Evolutionary conservation across 208 protist species (phyloP).

Genomic region (Acanthamoeba sp.): DNA sequence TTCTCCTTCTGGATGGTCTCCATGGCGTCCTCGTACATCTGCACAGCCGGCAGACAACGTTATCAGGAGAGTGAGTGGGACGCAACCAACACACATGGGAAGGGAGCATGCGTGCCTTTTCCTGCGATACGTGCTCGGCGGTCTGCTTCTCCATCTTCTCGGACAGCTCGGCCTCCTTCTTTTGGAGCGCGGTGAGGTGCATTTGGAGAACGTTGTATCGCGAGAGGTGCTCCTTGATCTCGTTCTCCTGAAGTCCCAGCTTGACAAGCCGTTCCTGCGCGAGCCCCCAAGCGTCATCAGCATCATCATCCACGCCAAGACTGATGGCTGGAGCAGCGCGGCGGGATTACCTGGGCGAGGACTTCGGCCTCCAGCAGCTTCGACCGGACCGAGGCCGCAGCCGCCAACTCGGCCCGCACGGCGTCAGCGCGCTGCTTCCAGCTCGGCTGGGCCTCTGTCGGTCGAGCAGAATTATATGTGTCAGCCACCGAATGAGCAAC

Average conservation of each 20-base stretch:
- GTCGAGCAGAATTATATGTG: too few species aligned
- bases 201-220: constrained; percentile 70
- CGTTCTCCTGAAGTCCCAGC: constrained; percentile 48
- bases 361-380: constrained; percentile 62
- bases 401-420: constrained; percentile 48
- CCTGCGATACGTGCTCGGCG: constrained; percentile 60
- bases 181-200: constrained; percentile 48
- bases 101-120: constrained; percentile 48
- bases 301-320: too few species aligned
- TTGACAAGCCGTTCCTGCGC: not conserved
- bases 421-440: constrained; percentile 71
- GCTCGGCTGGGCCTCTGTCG: not conserved
- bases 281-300: not conserved
- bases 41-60: not conserved
- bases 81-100: too few species aligned
- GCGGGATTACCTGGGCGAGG: constrained; percentile 23
- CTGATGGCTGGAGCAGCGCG: not conserved
- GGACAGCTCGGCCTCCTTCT: constrained; percentile 69
- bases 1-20: constrained; percentile 72
- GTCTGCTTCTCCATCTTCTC: constrained; percentile 64
- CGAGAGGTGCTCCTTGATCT: constrained; percentile 72
- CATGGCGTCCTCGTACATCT: constrained; percentile 75
- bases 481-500: not conserved
- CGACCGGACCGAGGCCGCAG: constrained; percentile 35
- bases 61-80: not conserved